These are phyloP conservation scores for Solanum acaule DNA, from an alignment of 257 asterid species.

Conservation along the genomic window DNA sequence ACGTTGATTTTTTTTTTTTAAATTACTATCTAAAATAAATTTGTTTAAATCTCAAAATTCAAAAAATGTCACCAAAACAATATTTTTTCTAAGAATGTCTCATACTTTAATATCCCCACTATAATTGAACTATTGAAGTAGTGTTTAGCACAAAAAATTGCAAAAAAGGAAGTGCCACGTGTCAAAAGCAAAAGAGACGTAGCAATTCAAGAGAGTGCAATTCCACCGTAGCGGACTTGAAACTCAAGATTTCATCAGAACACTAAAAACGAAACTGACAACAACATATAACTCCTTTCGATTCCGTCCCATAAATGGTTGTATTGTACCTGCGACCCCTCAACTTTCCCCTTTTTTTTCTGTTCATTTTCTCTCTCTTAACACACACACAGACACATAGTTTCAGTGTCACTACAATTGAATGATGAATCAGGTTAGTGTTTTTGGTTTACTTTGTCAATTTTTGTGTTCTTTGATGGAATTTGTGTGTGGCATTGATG, in stretches of 20 bases:
- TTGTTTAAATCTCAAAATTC: too few species aligned
- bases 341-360: conserved; percentile 16
- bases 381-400: conserved; percentile 5
- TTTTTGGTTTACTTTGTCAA: neutral
- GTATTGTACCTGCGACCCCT: neutral
- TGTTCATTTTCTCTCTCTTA: conserved; percentile 10
- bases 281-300: conserved; percentile 33
- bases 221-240: conserved; percentile 72
- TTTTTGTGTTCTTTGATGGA: neutral
- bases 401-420: neutral
- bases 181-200: neutral
- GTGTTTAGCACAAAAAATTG: neutral
- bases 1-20: too few species aligned
- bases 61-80: too few species aligned
- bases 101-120: neutral
- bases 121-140: neutral
- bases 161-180: neutral
- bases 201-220: conserved; percentile 1
- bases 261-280: neutral
- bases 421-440: conserved; percentile 9
- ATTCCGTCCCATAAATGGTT: conserved; percentile 41
- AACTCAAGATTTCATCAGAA: conserved; percentile 4
- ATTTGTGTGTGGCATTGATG: neutral
- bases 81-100: neutral
- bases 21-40: too few species aligned